Evolutionary conservation across 495 filamentous ascomycete genomes (phyloP).

Genomic region (Evernia prunastri): DNA sequence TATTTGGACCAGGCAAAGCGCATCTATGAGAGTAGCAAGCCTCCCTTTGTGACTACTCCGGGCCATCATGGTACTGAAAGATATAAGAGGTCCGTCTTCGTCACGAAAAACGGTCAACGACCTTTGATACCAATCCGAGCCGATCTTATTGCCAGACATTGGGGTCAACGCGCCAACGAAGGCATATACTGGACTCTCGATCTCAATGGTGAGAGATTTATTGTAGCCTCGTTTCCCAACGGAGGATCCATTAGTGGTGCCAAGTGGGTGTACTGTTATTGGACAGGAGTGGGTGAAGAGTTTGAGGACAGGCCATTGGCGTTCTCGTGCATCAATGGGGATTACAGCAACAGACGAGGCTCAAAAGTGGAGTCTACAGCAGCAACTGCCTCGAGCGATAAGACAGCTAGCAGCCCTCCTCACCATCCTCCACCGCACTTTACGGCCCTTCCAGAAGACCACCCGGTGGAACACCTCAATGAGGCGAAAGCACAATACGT

Average conservation of each 20-base stretch:
- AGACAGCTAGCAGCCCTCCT: not conserved
- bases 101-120: not conserved
- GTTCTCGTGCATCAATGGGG: not conserved
- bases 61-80: not conserved
- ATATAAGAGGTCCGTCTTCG: not conserved
- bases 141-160: not conserved
- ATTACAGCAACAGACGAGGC: not conserved
- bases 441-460: not conserved
- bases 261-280: slow-evolving; percentile 1
- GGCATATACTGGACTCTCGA: slow-evolving; percentile 10
- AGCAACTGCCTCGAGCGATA: not conserved
- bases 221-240: slow-evolving; percentile 5
- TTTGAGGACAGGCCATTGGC: not conserved
- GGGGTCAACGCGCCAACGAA: not conserved
- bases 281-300: not conserved
- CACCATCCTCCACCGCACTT: not conserved
- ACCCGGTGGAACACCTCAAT: not conserved
- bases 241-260: not conserved
- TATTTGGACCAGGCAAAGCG: not conserved
- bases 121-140: not conserved
- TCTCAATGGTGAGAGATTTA: slow-evolving; percentile 11
- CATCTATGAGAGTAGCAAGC: not conserved
- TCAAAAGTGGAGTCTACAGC: not conserved
- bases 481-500: not conserved
- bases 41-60: not conserved